A percentile compares a stretch with the other conserved stretches of the same genome.
Conservation (phyloP, 257 asterid species). For the Lavandula angustifolia region DNA sequence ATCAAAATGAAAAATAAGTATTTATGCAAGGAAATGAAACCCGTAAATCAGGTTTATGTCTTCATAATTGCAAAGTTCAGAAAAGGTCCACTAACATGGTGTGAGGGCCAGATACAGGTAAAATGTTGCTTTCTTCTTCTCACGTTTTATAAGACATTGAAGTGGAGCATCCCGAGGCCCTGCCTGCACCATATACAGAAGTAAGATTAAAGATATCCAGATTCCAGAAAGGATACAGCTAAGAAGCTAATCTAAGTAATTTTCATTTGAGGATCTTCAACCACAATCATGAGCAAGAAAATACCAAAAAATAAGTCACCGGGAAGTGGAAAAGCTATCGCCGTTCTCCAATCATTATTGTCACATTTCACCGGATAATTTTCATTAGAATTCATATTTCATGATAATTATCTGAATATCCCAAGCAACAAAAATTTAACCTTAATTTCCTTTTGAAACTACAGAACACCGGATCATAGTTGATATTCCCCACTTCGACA, state of each 20-base stretch:
- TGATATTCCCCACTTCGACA: conserved; percentile 13
- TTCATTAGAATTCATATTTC: not conserved
- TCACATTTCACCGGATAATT: not conserved
- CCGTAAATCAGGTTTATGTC: conserved; percentile 7
- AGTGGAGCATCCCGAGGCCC: conserved; percentile 81
- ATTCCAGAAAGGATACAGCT: not conserved
- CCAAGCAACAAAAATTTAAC: conserved; percentile 3
- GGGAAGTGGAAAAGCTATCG: not conserved
- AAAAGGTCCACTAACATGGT: conserved; percentile 58
- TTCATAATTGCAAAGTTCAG: conserved; percentile 8
- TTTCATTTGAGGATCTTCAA: conserved; percentile 1
- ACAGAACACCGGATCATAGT: not conserved
- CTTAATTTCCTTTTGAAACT: not conserved
- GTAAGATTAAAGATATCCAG: conserved; percentile 6
- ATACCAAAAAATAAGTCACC: not conserved
- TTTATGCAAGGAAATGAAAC: conserved; percentile 5
- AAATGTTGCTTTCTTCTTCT: conserved; percentile 81
- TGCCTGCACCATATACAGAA: conserved; percentile 55
- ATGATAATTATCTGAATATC: not conserved
- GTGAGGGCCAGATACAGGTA: conserved; percentile 83
- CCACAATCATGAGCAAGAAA: not conserved
- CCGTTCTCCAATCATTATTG: too few relatives aligned
- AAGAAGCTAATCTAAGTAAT: not conserved
- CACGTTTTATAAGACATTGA: conserved; percentile 88
- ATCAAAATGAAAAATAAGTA: conserved; percentile 3